These are phyloP conservation scores for Apophysomyces variabilis DNA, from an alignment of 371 early-diverging fungal species.

Conservation along the genomic window DNA sequence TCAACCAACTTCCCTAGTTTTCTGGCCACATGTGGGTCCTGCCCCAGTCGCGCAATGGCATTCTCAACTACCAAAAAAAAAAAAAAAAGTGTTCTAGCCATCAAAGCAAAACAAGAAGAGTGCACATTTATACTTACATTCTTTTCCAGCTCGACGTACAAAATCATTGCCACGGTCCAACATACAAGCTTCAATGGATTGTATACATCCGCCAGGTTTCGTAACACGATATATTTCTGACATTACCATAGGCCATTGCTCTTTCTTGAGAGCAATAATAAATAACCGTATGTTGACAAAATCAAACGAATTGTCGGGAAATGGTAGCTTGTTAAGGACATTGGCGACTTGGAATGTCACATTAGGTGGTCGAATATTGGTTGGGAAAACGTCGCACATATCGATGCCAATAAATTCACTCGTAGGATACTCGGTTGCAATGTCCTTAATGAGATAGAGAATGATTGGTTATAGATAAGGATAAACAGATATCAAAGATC, in stretches of 20 bases:
- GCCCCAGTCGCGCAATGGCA: constrained; percentile 5
- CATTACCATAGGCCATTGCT: constrained; percentile 55
- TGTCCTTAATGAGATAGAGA: constrained; percentile 35
- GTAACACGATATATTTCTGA: constrained; percentile 55
- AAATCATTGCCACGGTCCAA: constrained; percentile 40
- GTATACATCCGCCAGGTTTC: constrained; percentile 64
- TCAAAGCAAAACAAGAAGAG: too few relatives aligned
- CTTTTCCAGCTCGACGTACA: constrained; percentile 25
- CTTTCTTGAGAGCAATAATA: constrained; percentile 49
- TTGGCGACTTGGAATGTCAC: constrained; percentile 51
- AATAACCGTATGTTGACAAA: constrained; percentile 61
- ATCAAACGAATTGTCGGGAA: constrained; percentile 63
- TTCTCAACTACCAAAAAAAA: not conserved
- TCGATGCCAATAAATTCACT: constrained; percentile 61
- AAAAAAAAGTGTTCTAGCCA: not conserved
- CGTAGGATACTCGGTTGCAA: constrained; percentile 60
- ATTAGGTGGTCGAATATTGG: constrained; percentile 48
- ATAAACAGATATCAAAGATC: not conserved
- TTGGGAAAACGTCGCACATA: constrained; percentile 59
- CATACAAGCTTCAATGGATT: constrained; percentile 55
- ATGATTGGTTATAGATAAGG: not conserved
- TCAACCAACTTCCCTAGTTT: constrained; percentile 39
- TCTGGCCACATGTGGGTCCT: constrained; percentile 27
- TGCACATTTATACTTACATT: constrained; percentile 25
- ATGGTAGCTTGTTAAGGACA: constrained; percentile 55